A percentile compares a stretch with the other conserved stretches of the same genome.
Evolutionary conservation across 441 rosid genomes (phyloP).

Genomic region (Biscutella laevigata): DNA sequence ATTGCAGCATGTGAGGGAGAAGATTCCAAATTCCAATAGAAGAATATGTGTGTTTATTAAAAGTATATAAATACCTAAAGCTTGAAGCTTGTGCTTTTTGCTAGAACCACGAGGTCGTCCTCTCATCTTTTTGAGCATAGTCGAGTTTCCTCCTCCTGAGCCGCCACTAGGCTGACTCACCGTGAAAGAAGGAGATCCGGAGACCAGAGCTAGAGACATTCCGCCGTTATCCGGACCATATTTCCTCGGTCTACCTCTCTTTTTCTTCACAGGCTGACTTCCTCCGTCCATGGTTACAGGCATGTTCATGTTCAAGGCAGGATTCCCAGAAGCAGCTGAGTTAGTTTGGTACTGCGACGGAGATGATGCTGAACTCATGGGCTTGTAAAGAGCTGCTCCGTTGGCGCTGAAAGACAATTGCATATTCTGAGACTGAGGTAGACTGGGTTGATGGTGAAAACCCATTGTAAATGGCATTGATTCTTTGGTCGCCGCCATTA

Average conservation of each 20-base stretch:
- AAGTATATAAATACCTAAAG: constrained; percentile 22
- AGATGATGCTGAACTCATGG: constrained; percentile 27
- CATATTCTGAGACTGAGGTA: constrained; percentile 59
- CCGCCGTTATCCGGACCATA: constrained; percentile 55
- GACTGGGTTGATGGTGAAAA: constrained; percentile 22
- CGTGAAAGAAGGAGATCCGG: constrained; percentile 28
- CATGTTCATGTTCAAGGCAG: constrained; percentile 37
- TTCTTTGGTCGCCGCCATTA: constrained; percentile 42
- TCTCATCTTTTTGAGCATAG: constrained; percentile 58
- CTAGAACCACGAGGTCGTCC: constrained; percentile 77
- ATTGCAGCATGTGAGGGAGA: constrained; percentile 26
- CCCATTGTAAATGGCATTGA: constrained; percentile 30
- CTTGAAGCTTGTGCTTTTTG: constrained; percentile 42
- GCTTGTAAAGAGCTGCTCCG: constrained; percentile 47
- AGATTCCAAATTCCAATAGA: constrained; percentile 14
- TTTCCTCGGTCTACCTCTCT: constrained; percentile 83
- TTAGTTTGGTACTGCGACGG: constrained; percentile 44
- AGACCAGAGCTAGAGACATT: constrained; percentile 36
- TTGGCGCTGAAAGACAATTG: constrained; percentile 42
- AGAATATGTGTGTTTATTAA: background rate
- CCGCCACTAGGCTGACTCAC: constrained; percentile 17
- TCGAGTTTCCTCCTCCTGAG: constrained; percentile 27
- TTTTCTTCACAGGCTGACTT: constrained; percentile 44
- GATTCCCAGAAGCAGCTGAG: constrained; percentile 8
- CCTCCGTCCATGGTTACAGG: constrained; percentile 21